phyloP scores from a whole-genome alignment of 2,329 filamentous ascomycete genomes.

The Colletotrichum sp. region DNA sequence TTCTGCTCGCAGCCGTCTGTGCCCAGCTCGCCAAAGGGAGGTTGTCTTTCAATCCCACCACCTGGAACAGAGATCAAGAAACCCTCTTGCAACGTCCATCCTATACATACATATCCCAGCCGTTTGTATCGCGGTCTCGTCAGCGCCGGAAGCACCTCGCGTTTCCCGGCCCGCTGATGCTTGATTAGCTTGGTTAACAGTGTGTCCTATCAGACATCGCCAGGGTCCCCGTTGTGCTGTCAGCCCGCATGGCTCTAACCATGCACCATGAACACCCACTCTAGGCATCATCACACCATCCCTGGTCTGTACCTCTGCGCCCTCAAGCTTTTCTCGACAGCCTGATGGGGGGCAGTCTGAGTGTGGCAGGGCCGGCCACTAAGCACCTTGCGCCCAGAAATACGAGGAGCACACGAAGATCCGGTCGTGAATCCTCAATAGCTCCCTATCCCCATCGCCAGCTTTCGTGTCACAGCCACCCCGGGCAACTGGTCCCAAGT shows the following conservation, averaged over 20 bases:
- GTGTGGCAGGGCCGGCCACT: background rate
- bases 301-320: background rate
- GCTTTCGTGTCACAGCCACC: background rate
- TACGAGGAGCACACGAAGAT: background rate
- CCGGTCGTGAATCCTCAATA: background rate
- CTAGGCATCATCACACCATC: background rate
- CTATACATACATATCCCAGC: background rate
- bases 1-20: background rate
- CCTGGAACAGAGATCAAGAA: background rate
- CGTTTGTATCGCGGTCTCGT: background rate
- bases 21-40: background rate
- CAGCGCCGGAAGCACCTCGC: background rate
- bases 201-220: background rate
- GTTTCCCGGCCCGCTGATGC: background rate
- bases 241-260: background rate
- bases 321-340: background rate
- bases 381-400: background rate
- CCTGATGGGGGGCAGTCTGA: background rate
- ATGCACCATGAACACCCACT: background rate
- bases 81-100: background rate
- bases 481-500: background rate
- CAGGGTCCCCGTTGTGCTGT: background rate
- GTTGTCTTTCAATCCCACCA: background rate
- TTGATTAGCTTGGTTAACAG: background rate
- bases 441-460: background rate